Evolutionary conservation across 75 land plant species (phyloP).

Genomic region (Pinus albicaulis): DNA sequence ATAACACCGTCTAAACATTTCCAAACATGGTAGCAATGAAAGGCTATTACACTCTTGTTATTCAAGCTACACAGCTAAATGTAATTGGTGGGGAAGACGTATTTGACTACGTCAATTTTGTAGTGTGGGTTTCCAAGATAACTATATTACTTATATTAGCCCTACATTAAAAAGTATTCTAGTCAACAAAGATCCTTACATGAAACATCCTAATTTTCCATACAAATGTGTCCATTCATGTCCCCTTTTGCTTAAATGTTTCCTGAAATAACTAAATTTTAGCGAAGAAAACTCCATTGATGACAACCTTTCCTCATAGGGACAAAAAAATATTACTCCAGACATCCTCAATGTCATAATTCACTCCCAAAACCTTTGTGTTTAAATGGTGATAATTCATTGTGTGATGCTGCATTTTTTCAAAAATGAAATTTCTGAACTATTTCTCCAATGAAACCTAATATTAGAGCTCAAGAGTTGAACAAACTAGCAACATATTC

Average conservation of each 20-base stretch:
- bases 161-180: not conserved
- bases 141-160: not conserved
- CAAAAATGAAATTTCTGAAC: not conserved
- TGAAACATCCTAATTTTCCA: constrained; percentile 11
- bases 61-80: not conserved
- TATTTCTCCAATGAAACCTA: constrained; percentile 19
- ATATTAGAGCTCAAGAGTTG: constrained; percentile 26
- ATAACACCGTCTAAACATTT: too few relatives aligned
- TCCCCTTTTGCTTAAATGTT: constrained; percentile 42
- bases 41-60: too few relatives aligned
- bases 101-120: constrained; percentile 32
- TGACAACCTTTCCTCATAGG: constrained; percentile 65
- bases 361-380: not conserved
- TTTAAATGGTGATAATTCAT: not conserved
- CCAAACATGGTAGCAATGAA: too few relatives aligned
- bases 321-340: constrained; percentile 47
- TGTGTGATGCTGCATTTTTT: not conserved
- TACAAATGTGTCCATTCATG: constrained; percentile 12
- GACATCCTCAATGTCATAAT: constrained; percentile 54
- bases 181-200: not conserved
- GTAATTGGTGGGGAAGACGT: constrained; percentile 17
- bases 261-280: constrained; percentile 18
- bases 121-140: constrained; percentile 20
- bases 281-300: constrained; percentile 41
- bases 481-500: constrained; percentile 33